Evolutionary conservation across 2,329 filamentous ascomycete genomes (phyloP).

Genomic region (Fusarium nematophilum): DNA sequence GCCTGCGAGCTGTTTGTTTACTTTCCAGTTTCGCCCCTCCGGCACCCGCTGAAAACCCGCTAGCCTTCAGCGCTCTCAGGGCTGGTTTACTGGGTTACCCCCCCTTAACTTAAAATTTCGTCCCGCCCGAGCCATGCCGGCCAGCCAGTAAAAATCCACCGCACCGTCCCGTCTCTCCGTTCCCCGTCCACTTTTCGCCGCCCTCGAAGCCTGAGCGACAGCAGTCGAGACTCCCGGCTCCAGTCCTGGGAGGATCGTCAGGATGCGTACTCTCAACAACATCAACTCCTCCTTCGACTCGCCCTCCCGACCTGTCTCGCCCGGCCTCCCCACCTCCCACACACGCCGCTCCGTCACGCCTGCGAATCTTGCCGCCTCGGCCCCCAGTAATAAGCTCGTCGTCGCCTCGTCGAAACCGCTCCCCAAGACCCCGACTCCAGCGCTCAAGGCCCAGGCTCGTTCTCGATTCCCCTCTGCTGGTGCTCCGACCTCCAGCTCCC

Average conservation of each 20-base stretch:
- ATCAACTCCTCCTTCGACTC: constrained; percentile 41
- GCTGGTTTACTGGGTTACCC: too few species aligned
- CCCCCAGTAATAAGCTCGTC: constrained; percentile 20
- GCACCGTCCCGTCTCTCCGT: constrained; percentile 17
- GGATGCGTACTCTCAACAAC: constrained; percentile 45
- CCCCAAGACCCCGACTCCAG: constrained; percentile 33
- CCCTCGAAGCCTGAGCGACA: constrained; percentile 27
- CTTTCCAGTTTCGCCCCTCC: neutral
- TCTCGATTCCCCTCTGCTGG: constrained; percentile 38
- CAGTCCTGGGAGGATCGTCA: constrained; percentile 37
- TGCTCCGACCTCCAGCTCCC: constrained; percentile 33
- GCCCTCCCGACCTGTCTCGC: constrained; percentile 30
- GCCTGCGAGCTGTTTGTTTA: constrained; percentile 27
- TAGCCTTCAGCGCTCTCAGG: constrained; percentile 31
- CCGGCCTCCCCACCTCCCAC: constrained; percentile 18
- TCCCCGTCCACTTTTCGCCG: constrained; percentile 16
- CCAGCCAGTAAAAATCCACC: constrained; percentile 37
- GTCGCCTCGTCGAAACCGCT: constrained; percentile 31
- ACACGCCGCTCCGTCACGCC: constrained; percentile 22
- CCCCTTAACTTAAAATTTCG: constrained; percentile 34
- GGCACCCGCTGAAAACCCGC: constrained; percentile 7
- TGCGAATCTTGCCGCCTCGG: constrained; percentile 17
- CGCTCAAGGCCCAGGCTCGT: constrained; percentile 30
- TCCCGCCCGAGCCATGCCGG: constrained; percentile 24
- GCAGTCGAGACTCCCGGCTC: constrained; percentile 26